phyloP scores from a whole-genome alignment of 78 protist genomes.

The Pelomyxa schiedti region DNA sequence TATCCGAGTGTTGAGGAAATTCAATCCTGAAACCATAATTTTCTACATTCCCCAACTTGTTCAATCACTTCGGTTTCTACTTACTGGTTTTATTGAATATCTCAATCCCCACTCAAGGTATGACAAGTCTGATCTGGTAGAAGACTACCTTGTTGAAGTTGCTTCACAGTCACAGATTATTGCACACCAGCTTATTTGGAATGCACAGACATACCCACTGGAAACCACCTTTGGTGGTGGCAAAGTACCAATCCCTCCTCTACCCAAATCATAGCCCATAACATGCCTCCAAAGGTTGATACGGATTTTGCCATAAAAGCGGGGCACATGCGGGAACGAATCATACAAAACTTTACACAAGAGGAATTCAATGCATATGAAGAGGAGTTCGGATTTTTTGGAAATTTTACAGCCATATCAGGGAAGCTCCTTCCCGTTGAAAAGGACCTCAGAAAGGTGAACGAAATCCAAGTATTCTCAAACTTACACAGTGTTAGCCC shows the following conservation, averaged over 20 bases:
- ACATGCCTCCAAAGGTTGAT: slow-evolving; percentile 21
- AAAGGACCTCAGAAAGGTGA: slow-evolving; percentile 32
- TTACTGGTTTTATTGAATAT: background rate
- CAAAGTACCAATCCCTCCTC: too few species aligned
- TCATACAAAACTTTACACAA: slow-evolving; percentile 15
- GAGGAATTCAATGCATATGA: slow-evolving; percentile 9
- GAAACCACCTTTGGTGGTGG: too few species aligned
- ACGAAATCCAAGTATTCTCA: slow-evolving; percentile 24
- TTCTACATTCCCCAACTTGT: slow-evolving; percentile 78
- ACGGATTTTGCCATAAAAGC: slow-evolving; percentile 11
- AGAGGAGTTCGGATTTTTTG: slow-evolving; percentile 72
- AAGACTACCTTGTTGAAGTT: slow-evolving; percentile 29
- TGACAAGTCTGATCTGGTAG: slow-evolving; percentile 9
- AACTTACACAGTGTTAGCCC: background rate
- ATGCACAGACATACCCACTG: slow-evolving; percentile 53
- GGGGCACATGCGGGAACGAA: slow-evolving; percentile 16
- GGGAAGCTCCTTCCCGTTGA: slow-evolving; percentile 50
- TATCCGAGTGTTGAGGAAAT: slow-evolving; percentile 25
- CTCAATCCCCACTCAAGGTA: background rate
- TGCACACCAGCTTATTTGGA: slow-evolving; percentile 81
- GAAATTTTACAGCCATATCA: slow-evolving; percentile 46
- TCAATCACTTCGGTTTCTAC: slow-evolving; percentile 55
- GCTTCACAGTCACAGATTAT: slow-evolving; percentile 23
- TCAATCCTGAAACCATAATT: slow-evolving; percentile 58
- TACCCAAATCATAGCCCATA: slow-evolving; percentile 22